Base-by-base conservation (phyloP, 1,284 basidiomycete species). In the Ganoderma boninense region DNA sequence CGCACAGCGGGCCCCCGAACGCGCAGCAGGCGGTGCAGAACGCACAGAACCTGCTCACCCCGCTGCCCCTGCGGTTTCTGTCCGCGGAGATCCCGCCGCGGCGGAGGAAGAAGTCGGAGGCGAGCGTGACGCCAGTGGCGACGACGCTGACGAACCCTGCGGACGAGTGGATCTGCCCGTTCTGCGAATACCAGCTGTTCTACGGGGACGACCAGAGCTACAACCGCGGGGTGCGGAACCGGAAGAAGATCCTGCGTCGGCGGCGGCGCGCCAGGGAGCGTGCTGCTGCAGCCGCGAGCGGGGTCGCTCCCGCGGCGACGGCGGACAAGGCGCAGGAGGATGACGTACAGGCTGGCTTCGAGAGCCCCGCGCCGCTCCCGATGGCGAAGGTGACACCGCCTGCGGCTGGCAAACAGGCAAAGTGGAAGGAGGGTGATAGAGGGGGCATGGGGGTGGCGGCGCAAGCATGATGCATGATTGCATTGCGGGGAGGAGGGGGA, bases 101-200 rank as follows among this genome's bases (percentile, higher is more conserved):
- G 62, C 82, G 86, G 64, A 77, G 82, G 68, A 81, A 82, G 75
- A 80, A 80, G 77, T 29, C 62, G 54, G 70, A 67, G 44, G 60
- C 65, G 38, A 66, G 72, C 13, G 71, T 67, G 38, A 70, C 80
- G 26, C 80, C 79, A 10, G 79, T 74, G 46, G 20, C 46, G 65
- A 65, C 84, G 62, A 84, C 84, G 74, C 80, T 91, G 68, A 86
- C 86, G 68, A 85, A 89, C 77, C 90, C 92, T 10, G 86, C 84
- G 65, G 94, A 95, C 43, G 95, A 97, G 79, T 97, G 94, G 91
- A 92, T 97, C 73, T 97, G 95, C 79, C 88, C 92, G 73, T 92
- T 93, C 77, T 97, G 95, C 84, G 95, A 97, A 81, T 95, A 95
- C 79, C 86, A 89, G 73, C 80, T 97, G 69, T 96, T 95, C 79